These are phyloP conservation scores for Straminergon stramineum DNA, from an alignment of 225 moss, liverwort and hornwort species.

Conservation along the genomic window DNA sequence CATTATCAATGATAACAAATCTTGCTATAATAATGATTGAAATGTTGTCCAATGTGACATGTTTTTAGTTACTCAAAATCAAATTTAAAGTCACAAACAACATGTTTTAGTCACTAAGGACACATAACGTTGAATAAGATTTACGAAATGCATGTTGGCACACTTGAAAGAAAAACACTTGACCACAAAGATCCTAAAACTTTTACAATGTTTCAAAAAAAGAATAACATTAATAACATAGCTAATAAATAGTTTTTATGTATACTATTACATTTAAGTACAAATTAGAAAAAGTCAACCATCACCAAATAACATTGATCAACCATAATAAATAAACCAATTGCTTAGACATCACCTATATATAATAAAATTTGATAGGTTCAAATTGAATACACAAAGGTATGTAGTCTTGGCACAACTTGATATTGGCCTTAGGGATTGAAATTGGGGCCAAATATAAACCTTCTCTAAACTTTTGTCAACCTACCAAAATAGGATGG, in stretches of 20 bases:
- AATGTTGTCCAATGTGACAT: too few relatives aligned
- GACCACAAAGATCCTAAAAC: background rate
- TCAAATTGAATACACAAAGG: accelerated
- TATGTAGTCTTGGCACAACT: background rate
- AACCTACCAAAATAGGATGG: too few relatives aligned
- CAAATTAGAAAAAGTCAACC: background rate
- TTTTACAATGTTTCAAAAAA: background rate
- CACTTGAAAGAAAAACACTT: background rate
- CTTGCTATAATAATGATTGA: background rate
- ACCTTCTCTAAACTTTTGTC: background rate
- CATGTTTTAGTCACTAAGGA: too few relatives aligned
- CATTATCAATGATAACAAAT: background rate
- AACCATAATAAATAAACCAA: background rate
- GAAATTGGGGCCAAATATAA: background rate
- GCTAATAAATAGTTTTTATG: background rate
- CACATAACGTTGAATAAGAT: too few relatives aligned
- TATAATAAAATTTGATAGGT: too few relatives aligned
- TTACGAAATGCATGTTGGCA: background rate
- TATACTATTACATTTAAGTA: background rate
- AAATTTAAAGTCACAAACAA: too few relatives aligned
- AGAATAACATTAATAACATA: background rate
- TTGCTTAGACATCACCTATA: background rate
- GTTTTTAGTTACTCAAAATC: too few relatives aligned
- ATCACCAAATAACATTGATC: background rate
- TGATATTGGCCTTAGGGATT: background rate